Evolutionary conservation across 805 yeast genomes (phyloP).

Genomic region (Candida dajiaensis): DNA sequence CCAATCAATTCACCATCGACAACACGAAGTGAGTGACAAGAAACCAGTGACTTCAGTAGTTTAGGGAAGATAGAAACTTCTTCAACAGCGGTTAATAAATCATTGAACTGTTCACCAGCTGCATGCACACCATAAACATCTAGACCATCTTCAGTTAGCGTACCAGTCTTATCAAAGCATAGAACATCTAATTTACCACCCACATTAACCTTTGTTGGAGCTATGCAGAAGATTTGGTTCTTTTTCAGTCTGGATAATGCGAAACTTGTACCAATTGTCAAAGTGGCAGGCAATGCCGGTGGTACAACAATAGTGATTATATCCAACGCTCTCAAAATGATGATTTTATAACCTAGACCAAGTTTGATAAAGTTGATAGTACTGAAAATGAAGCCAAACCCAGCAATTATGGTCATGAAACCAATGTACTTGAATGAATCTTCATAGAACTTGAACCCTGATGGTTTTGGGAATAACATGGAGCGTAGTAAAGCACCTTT

Average conservation of each 20-base stretch:
- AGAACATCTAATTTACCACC: constrained; percentile 89
- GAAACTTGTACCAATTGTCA: constrained; percentile 94
- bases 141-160: constrained; percentile 93
- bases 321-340: constrained; percentile 86
- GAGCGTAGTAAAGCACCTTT: constrained; percentile 92
- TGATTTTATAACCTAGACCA: constrained; percentile 62
- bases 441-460: constrained; percentile 85
- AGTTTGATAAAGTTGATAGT: constrained; percentile 76
- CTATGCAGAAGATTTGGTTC: constrained; percentile 75
- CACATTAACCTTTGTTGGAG: constrained; percentile 92
- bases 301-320: constrained; percentile 96
- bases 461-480: constrained; percentile 94
- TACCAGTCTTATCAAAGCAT: constrained; percentile 97
- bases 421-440: constrained; percentile 97
- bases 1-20: constrained; percentile 82
- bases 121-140: constrained; percentile 73
- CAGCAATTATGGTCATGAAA: constrained; percentile 83
- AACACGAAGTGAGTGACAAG: constrained; percentile 82
- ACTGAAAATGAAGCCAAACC: constrained; percentile 76
- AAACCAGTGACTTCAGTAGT: constrained; percentile 34
- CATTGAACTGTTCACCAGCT: constrained; percentile 24
- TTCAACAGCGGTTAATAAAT: constrained; percentile 19
- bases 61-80: constrained; percentile 20
- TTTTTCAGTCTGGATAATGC: constrained; percentile 72
- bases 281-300: constrained; percentile 96